Base-by-base conservation (phyloP, 2,329 filamentous ascomycete species). In the Fusarium nisikadoi region DNA sequence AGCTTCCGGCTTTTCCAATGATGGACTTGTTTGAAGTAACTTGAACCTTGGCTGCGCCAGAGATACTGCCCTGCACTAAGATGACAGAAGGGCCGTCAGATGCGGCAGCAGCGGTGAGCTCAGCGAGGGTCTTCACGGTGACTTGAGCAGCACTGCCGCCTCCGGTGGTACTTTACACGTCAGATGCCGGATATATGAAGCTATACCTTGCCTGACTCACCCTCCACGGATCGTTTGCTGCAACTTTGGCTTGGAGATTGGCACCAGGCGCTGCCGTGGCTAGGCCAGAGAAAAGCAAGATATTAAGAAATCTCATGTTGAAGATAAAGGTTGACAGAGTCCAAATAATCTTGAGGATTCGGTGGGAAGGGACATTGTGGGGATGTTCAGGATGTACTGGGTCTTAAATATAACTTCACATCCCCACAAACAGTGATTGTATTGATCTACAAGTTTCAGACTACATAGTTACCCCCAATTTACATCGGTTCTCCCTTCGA, bases 21-120 rank as follows among this genome's bases (percentile, higher is more conserved):
- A 76, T 74, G 5, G 75, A 68, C 41, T 76, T 76, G 38, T 76
- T 54, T 2, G 74, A 76, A 23, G 65, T 67, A 11, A 76, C 66
- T 14, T 74, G 72, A 0, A 76, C 74, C n/a, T 76, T 75, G 14
- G 74, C 71, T 19, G 72, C 71, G 1, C 75, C 75, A 3, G 72
- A 72, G 12, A 76, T 76, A 20, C 42, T 63, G 13, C 74, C 74
- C 23, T 76, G 50, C 1, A 76, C 71, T 3, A 75, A 33, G 17
- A 76, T 73, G 20, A 76, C 63, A 3, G 63, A 53, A 5, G 66
- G 39, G 0, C 72, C 72, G 6, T 49, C 53, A 0, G 68, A 68
- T 12, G 45, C 65, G 2, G 72, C 75, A 5, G 75, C 74, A 1
- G 72, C 58, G 2, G 71, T 57, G 1, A 76, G 43, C 7, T 76